A percentile compares a stretch with the other conserved stretches of the same genome.
Conservation (phyloP, 2,329 filamentous ascomycete genomes). For the Aspergillus sp. region DNA sequence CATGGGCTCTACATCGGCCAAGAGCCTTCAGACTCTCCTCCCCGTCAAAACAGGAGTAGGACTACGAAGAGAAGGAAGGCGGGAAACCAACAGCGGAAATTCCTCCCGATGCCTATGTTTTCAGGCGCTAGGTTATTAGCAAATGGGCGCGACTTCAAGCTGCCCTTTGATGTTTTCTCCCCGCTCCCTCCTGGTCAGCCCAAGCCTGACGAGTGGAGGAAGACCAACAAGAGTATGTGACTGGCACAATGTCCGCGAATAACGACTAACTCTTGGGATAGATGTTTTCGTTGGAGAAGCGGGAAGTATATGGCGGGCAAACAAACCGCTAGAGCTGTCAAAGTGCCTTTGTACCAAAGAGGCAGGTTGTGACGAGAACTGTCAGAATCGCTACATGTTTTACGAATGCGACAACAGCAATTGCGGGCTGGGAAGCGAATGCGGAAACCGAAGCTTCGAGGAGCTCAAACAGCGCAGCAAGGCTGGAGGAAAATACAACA, state of each 20-base stretch:
- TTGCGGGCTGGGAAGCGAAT: slow-evolving; percentile 70
- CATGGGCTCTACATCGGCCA: slow-evolving; percentile 87
- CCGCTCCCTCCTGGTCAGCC: slow-evolving; percentile 77
- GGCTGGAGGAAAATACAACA: slow-evolving; percentile 73
- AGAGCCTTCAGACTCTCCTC: slow-evolving; percentile 41
- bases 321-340: slow-evolving; percentile 62
- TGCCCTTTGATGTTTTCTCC: slow-evolving; percentile 84
- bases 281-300: slow-evolving; percentile 87
- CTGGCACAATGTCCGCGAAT: not conserved
- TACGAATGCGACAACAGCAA: slow-evolving; percentile 92
- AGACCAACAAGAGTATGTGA: slow-evolving; percentile 75
- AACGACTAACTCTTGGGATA: slow-evolving; percentile 34
- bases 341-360: slow-evolving; percentile 69
- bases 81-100: slow-evolving; percentile 26
- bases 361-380: slow-evolving; percentile 76
- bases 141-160: slow-evolving; percentile 68
- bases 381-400: slow-evolving; percentile 92
- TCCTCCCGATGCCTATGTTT: slow-evolving; percentile 70
- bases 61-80: slow-evolving; percentile 24
- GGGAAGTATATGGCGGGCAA: slow-evolving; percentile 69
- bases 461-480: slow-evolving; percentile 65
- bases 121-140: slow-evolving; percentile 62
- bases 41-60: slow-evolving; percentile 41
- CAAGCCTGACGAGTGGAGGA: slow-evolving; percentile 87
- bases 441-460: slow-evolving; percentile 81